A percentile compares a stretch with the other conserved stretches of the same genome.
phyloP scores from a whole-genome alignment of 2,329 filamentous ascomycete genomes.

The Botrytis cinerea region DNA sequence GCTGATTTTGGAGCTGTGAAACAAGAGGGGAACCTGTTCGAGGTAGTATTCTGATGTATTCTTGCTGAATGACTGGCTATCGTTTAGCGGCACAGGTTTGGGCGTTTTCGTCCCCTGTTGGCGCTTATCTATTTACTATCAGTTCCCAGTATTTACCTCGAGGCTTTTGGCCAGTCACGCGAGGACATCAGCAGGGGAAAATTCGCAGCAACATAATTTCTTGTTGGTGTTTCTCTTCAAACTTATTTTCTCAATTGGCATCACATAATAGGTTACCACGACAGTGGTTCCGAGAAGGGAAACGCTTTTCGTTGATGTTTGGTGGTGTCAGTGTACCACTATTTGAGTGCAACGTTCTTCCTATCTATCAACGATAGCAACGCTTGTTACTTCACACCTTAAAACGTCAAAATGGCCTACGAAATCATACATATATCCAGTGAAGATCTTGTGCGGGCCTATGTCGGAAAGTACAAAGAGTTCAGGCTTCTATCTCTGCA shows the following conservation, averaged over 20 bases:
- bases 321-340: constrained; percentile 2
- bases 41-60: neutral
- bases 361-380: neutral
- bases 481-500: constrained; percentile 37
- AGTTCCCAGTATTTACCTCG: neutral
- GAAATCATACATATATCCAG: constrained; percentile 35
- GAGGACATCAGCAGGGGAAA: constrained; percentile 11
- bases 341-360: neutral
- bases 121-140: constrained; percentile 20
- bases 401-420: constrained; percentile 31
- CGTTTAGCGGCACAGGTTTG: constrained; percentile 13
- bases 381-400: neutral
- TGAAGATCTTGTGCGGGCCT: constrained; percentile 31
- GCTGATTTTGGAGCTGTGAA: constrained; percentile 21
- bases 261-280: neutral
- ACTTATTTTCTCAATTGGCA: neutral
- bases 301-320: neutral
- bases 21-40: constrained; percentile 11
- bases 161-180: constrained; percentile 15
- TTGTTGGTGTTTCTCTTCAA: constrained; percentile 10
- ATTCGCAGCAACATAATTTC: neutral
- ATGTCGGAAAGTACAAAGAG: constrained; percentile 34
- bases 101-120: constrained; percentile 8
- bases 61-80: constrained; percentile 22
- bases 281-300: neutral